phyloP scores from a whole-genome alignment of 1,284 basidiomycete species.

The Naganishia albida region DNA sequence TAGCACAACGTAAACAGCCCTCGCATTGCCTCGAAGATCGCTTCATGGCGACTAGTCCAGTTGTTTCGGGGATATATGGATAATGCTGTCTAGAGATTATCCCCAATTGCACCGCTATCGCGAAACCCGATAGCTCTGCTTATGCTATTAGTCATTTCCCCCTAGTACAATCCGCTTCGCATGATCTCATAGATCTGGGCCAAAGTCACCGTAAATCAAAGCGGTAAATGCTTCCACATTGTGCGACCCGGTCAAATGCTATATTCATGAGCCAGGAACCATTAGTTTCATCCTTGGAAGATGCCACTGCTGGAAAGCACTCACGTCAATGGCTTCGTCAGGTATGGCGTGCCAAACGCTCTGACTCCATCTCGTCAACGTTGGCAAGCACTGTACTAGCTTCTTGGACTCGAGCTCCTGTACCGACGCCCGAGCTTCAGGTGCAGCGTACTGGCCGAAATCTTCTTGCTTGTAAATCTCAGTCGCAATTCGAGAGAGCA shows the following conservation, averaged over 20 bases:
- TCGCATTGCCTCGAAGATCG: too few relatives aligned
- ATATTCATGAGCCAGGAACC: neutral
- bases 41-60: neutral
- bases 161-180: too few relatives aligned
- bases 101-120: too few relatives aligned
- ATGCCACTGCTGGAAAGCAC: slow-evolving; percentile 18
- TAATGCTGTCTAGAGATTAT: too few relatives aligned
- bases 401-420: slow-evolving; percentile 33
- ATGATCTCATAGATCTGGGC: slow-evolving; percentile 9
- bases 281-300: slow-evolving; percentile 3
- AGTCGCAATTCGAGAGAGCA: slow-evolving; percentile 38
- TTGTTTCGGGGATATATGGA: too few relatives aligned
- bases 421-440: neutral
- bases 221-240: slow-evolving; percentile 52
- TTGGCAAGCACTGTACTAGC: slow-evolving; percentile 50
- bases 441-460: neutral
- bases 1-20: neutral
- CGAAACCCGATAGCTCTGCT: too few relatives aligned
- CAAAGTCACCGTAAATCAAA: slow-evolving; percentile 52
- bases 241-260: slow-evolving; percentile 41
- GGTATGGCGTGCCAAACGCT: slow-evolving; percentile 52
- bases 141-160: too few relatives aligned
- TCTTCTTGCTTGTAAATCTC: slow-evolving; percentile 38
- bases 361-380: slow-evolving; percentile 47
- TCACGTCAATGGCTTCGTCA: slow-evolving; percentile 50